Percentiles rank a stretch among this genome's conserved stretches.
Evolutionary conservation across 192 early-diverging fungal species (phyloP).

Genomic region (Coemansia sp.): DNA sequence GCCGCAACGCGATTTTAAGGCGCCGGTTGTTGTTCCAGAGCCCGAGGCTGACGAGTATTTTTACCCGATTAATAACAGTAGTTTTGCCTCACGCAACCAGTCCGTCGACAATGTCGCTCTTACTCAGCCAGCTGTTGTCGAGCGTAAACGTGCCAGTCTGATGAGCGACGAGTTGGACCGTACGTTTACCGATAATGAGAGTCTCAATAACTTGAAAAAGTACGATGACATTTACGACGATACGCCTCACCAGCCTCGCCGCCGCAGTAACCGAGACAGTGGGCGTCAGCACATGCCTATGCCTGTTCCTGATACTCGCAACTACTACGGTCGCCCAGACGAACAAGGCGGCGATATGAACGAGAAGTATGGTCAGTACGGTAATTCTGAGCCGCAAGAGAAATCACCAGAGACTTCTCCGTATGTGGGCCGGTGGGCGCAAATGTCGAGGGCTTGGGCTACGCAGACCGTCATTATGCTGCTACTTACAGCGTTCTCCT

Average conservation of each 20-base stretch:
- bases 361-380: not conserved
- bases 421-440: conserved; percentile 43
- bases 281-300: conserved; percentile 17
- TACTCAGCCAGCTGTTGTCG: not conserved
- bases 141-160: not conserved
- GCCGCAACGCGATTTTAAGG: not conserved
- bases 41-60: conserved; percentile 8
- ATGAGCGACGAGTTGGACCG: conserved; percentile 1
- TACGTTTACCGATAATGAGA: conserved; percentile 5
- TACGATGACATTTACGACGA: conserved; percentile 12
- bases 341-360: not conserved
- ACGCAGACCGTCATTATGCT: conserved; percentile 40
- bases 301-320: not conserved
- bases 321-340: not conserved
- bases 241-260: not conserved
- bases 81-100: conserved; percentile 8
- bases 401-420: conserved; percentile 12
- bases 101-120: not conserved
- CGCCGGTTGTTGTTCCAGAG: not conserved
- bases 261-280: not conserved
- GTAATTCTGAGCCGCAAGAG: not conserved
- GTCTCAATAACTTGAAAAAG: conserved; percentile 1
- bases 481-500: conserved; percentile 32
- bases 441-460: conserved; percentile 39
- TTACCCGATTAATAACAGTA: conserved; percentile 10